Conservation (phyloP, 331 rosid species). For the Phaseolus coccineus region DNA sequence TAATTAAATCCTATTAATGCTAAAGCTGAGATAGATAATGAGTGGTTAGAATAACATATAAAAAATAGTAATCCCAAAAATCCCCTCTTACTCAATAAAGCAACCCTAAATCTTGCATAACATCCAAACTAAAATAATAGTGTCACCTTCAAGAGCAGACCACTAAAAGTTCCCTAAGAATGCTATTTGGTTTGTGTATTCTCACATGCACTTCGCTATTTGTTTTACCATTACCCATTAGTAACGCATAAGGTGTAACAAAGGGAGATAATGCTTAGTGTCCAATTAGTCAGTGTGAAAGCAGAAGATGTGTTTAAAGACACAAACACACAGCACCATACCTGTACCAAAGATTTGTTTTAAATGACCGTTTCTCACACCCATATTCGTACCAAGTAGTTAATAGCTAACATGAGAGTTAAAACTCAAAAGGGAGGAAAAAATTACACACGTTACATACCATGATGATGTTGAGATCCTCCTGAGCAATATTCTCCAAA, state of each 20-base stretch:
- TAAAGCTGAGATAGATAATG: background rate
- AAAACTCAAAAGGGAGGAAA: background rate
- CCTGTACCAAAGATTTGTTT: background rate
- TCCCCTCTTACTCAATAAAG: background rate
- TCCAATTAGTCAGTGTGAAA: background rate
- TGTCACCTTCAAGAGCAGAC: slow-evolving; percentile 1
- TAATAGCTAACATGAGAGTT: slow-evolving; percentile 10
- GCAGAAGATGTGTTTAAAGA: background rate
- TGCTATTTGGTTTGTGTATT: background rate
- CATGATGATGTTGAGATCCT: slow-evolving; percentile 98
- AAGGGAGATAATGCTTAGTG: background rate
- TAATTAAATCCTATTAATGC: background rate
- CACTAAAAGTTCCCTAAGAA: background rate
- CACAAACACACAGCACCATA: background rate
- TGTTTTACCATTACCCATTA: background rate
- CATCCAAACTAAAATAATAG: background rate
- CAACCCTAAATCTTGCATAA: background rate
- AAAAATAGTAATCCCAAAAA: background rate
- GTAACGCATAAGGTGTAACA: background rate
- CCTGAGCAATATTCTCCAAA: slow-evolving; percentile 98
- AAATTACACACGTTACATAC: slow-evolving; percentile 50
- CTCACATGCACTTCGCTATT: background rate
- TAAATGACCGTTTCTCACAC: background rate
- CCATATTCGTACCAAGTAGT: background rate
- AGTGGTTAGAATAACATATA: slow-evolving; percentile 5